These are phyloP conservation scores for Diplodia sapinea DNA, from an alignment of 2,329 filamentous ascomycete genomes.

Conservation along the genomic window DNA sequence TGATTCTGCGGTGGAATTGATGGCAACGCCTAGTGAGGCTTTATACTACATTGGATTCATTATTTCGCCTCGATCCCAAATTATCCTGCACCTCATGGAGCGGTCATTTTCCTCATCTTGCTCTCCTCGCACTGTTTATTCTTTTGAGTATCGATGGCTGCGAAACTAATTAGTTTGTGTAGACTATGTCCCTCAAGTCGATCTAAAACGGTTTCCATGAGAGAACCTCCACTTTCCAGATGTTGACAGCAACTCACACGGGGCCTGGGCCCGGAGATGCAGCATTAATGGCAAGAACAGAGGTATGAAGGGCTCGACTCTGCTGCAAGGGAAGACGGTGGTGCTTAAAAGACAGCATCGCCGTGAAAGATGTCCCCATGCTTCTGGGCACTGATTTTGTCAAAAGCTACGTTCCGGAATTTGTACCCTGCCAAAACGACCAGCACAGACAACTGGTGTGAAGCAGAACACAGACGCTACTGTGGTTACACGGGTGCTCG, in stretches of 20 bases:
- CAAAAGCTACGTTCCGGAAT: constrained; percentile 36
- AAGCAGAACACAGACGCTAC: constrained; percentile 39
- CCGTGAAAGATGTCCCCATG: constrained; percentile 43
- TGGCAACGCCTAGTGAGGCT: constrained; percentile 42
- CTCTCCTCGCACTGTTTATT: neutral
- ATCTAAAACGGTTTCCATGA: constrained; percentile 46
- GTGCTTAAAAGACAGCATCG: constrained; percentile 44
- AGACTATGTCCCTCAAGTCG: constrained; percentile 44
- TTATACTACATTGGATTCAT: neutral
- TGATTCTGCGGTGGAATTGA: constrained; percentile 47
- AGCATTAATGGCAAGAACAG: constrained; percentile 42
- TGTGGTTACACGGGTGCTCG: constrained; percentile 41
- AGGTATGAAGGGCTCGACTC: constrained; percentile 32
- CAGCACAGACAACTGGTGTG: neutral
- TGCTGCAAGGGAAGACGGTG: constrained; percentile 47
- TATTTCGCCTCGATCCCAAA: neutral
- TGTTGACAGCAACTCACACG: constrained; percentile 42
- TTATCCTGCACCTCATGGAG: neutral
- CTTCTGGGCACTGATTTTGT: constrained; percentile 42
- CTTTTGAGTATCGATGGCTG: neutral
- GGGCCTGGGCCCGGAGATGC: constrained; percentile 54
- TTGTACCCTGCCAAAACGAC: neutral
- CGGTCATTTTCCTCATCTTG: neutral
- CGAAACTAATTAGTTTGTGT: neutral
- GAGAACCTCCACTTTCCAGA: constrained; percentile 29